phyloP scores from a whole-genome alignment of 345 rosid genomes.

The Pistacia vera region DNA sequence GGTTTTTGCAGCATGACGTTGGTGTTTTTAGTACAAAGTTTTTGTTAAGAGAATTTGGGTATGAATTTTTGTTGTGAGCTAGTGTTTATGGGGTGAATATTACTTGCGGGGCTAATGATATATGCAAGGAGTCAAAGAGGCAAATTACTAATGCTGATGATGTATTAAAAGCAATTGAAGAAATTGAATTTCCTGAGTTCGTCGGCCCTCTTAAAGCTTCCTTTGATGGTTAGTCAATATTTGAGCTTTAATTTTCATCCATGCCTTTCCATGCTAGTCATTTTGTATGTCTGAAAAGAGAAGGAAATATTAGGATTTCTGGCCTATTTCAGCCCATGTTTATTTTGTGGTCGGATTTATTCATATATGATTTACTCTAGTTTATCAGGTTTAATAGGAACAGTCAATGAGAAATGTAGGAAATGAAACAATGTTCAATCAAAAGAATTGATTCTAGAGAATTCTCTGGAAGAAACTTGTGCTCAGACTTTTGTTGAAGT shows the following conservation, averaged over 20 bases:
- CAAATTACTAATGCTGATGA: constrained; percentile 67
- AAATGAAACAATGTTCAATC: too few species aligned
- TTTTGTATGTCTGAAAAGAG: not conserved
- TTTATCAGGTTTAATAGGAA: too few species aligned
- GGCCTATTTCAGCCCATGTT: not conserved
- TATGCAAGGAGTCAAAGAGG: constrained; percentile 71
- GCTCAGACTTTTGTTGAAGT: too few species aligned
- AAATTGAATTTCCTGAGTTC: constrained; percentile 64
- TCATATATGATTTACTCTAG: too few species aligned
- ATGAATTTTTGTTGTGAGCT: not conserved
- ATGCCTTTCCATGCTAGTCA: not conserved
- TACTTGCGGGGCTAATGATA: constrained; percentile 59
- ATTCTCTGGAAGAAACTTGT: too few species aligned
- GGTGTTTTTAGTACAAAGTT: not conserved
- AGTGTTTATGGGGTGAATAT: not conserved
- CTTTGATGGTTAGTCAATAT: constrained; percentile 46
- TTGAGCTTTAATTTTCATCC: not conserved
- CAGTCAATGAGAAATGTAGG: too few species aligned
- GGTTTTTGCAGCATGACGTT: not conserved
- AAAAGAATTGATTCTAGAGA: too few species aligned
- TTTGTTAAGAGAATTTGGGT: not conserved
- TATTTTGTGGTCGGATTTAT: not conserved
- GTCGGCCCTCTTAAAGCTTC: constrained; percentile 57
- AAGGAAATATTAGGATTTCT: not conserved
- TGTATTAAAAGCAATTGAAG: constrained; percentile 60